Evolutionary conservation across 805 yeast species (phyloP), one percentile per base, ranked within the genome.

Genomic region (Isabelozyma pseudorhagii): DNA sequence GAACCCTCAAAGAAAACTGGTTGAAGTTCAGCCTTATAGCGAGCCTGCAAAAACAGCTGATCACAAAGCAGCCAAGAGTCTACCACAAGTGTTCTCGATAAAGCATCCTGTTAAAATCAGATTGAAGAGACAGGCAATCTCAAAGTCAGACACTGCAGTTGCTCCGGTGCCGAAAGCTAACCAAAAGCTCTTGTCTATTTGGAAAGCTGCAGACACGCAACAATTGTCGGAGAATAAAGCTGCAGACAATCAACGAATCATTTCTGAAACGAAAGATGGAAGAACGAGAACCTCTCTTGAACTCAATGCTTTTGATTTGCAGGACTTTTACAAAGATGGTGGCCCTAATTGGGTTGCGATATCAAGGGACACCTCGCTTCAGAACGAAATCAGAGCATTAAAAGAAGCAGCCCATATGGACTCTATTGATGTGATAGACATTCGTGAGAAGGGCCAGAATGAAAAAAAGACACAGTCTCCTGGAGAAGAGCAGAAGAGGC

Each of bases 291-390:
- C 36, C 8, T 31, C 36, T 31, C 36, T 31, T 6, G 36, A 31
- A 10, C 36, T 31, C 36, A 8, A 31, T 31, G 36, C 36, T 4
- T 31, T 31, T 31, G 36, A 31, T 13, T 31, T 31, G 36, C 10
- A 31, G 9, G 45, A 42, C 45, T 49, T 47, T 31, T 53, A 57
- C 45, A 51, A 52, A 6, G 63, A 58, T 47, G 62, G 61, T 11
- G 66, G 58, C 36, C 46, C 56, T 10, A 64, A 66, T 47, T 66
- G 71, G 69, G 48, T 59, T 3, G 42, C 46, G 6, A 54, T 69
- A 15, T 46, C 62, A 4, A 50, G 64, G 18, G 72, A 67, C 13
- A 62, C 61, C 36, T 55, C 58, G 2, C 57, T 66, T 17, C 56
- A 58, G 25, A 53, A 53, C 5, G 64, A 66, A 42, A 40, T 66